Base-by-base conservation (phyloP, 176 grass and related monocot species). In the Oryza brachyantha region DNA sequence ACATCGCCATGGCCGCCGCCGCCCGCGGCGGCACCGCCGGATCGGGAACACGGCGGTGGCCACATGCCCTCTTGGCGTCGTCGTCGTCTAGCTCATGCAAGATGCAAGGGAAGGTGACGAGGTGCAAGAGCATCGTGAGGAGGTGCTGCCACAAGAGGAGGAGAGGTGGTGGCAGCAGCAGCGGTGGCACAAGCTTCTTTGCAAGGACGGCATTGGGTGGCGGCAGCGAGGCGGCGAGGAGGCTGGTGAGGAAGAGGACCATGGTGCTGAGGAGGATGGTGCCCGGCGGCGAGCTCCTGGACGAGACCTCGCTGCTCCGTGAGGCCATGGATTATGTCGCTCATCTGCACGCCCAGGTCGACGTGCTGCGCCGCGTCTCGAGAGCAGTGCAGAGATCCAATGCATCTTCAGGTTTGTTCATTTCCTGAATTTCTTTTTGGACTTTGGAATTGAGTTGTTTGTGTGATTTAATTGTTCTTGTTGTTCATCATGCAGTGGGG, bases 281-380 rank as follows among this genome's bases (percentile, higher is more conserved):
- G 40, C 93, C 93, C 0, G 93, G 93, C 14, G 90, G 90, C 0
- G 86, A 97, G 76, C 13, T 71, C 29, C 31, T 97, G 29, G 69
- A 85, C 13, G 90, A 83, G 48, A 41, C 29, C 77, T 83, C 86
- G 39, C 41, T 97, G 70, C 35, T 97, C 29, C 82, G 71, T 29
- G 93, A 97, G 37, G 79, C 86, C 54, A 36, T 97, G 76, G 93
- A 97, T 38, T 93, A 97, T 39, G 88, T 91, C 5, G 79, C 75
- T 17, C 87, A 87, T 70, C 90, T 97, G 5, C 81, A 81, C 71
- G 80, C 86, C 5, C 90, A 97, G 13, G 90, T 91, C 7, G 86
- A 91, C 73, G 43, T 91, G 55, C 85, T 97, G 65, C 80, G 83
- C 35, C 65, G 60, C 74, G 72, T 97, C 64, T 76, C 88, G 35